A percentile compares a stretch with the other conserved stretches of the same genome.
Conservation (phyloP, 805 yeast species). For the Yarrowia deformans region DNA sequence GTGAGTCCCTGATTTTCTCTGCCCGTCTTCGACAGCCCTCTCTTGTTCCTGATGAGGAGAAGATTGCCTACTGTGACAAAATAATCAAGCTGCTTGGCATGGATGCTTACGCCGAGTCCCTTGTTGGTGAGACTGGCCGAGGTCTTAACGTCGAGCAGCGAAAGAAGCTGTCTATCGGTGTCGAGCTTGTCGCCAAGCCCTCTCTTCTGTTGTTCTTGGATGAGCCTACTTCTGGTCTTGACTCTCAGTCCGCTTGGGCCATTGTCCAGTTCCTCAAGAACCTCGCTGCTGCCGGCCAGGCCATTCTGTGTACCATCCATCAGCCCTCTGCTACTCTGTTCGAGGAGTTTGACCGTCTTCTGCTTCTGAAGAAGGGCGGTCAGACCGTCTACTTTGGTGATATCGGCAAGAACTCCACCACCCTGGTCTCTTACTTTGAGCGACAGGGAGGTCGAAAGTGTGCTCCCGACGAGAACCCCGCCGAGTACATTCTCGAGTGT, state of each 20-base stretch:
- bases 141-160: slow-evolving; percentile 75
- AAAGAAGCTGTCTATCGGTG: slow-evolving; percentile 73
- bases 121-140: slow-evolving; percentile 77
- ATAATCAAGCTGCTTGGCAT: slow-evolving; percentile 71
- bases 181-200: slow-evolving; percentile 74
- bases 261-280: slow-evolving; percentile 71
- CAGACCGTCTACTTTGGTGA: slow-evolving; percentile 83
- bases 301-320: slow-evolving; percentile 77
- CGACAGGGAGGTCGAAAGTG: slow-evolving; percentile 75
- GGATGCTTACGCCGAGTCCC: slow-evolving; percentile 76
- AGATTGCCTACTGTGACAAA: slow-evolving; percentile 71
- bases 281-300: slow-evolving; percentile 74
- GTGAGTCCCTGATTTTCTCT: slow-evolving; percentile 75
- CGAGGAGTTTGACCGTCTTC: slow-evolving; percentile 70
- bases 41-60: slow-evolving; percentile 63
- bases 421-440: slow-evolving; percentile 72
- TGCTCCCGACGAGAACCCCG: slow-evolving; percentile 68
- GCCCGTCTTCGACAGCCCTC: slow-evolving; percentile 75
- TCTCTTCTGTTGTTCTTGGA: slow-evolving; percentile 66
- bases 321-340: slow-evolving; percentile 77
- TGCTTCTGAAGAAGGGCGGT: slow-evolving; percentile 77
- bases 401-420: slow-evolving; percentile 67
- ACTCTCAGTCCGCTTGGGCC: slow-evolving; percentile 68
- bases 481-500: slow-evolving; percentile 74
- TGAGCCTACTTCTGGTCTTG: slow-evolving; percentile 79